Conservation (phyloP, 352 stramenopile genomes). For the Elongisporangium senticosum region DNA sequence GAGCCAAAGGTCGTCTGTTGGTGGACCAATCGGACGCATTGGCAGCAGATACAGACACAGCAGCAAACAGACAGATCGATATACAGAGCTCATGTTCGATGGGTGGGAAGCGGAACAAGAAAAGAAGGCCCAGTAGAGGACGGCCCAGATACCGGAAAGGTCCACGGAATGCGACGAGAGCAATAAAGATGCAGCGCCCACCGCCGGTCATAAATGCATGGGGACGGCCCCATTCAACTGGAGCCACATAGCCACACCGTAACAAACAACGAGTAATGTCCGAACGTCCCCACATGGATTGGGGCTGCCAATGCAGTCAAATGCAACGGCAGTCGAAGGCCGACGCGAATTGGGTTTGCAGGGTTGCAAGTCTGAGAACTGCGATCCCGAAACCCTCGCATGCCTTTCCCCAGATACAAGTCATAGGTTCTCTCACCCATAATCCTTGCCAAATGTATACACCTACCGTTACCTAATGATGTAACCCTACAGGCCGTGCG, state of each 20-base stretch:
- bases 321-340: neutral
- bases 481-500: neutral
- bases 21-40: neutral
- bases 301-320: neutral
- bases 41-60: conserved; percentile 3
- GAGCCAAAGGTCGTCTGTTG: conserved; percentile 1
- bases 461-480: neutral
- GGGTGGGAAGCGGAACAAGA: neutral
- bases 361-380: neutral
- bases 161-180: neutral
- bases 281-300: neutral
- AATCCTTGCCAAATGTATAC: neutral
- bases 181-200: neutral
- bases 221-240: neutral
- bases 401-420: neutral
- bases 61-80: conserved; percentile 8
- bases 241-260: neutral
- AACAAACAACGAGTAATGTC: neutral
- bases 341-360: neutral
- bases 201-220: neutral
- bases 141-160: neutral
- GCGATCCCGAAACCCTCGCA: neutral
- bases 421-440: neutral
- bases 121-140: neutral
- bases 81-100: conserved; percentile 16